Conservation (phyloP, 768 basidiomycete genomes). For the Favolaschia claudopus region DNA sequence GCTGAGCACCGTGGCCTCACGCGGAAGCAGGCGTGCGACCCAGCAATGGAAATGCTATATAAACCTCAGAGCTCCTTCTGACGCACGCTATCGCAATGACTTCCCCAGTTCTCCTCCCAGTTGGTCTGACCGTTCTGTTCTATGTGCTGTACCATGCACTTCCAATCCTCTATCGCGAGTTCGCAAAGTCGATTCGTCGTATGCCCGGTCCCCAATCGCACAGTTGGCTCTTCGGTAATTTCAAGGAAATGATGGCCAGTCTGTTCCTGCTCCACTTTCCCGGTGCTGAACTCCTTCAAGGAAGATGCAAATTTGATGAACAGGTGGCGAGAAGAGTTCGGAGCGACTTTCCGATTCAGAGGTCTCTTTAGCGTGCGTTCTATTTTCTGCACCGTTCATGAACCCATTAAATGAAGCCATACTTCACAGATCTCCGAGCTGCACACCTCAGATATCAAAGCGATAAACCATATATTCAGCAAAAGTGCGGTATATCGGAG, state of each 20-base stretch:
- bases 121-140: too few species aligned
- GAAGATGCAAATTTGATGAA: not conserved
- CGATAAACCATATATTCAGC: constrained; percentile 12
- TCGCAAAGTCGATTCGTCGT: too few species aligned
- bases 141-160: too few species aligned
- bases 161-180: too few species aligned
- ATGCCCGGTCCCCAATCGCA: too few species aligned
- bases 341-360: constrained; percentile 7
- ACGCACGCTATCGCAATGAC: too few species aligned
- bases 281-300: not conserved
- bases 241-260: constrained; percentile 28
- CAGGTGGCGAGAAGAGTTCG: constrained; percentile 10
- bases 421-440: constrained; percentile 11
- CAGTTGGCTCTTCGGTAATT: too few species aligned
- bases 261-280: not conserved
- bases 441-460: constrained; percentile 20
- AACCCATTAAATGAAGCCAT: not conserved
- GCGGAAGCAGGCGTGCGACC: too few species aligned
- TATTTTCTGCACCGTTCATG: not conserved
- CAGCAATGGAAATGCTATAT: too few species aligned
- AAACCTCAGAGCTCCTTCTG: too few species aligned
- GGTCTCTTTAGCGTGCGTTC: constrained; percentile 8
- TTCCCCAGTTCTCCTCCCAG: too few species aligned
- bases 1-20: too few species aligned
- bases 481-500: constrained; percentile 1